Conservation (phyloP, 495 filamentous ascomycete genomes). For the Durotheca rogersii region DNA sequence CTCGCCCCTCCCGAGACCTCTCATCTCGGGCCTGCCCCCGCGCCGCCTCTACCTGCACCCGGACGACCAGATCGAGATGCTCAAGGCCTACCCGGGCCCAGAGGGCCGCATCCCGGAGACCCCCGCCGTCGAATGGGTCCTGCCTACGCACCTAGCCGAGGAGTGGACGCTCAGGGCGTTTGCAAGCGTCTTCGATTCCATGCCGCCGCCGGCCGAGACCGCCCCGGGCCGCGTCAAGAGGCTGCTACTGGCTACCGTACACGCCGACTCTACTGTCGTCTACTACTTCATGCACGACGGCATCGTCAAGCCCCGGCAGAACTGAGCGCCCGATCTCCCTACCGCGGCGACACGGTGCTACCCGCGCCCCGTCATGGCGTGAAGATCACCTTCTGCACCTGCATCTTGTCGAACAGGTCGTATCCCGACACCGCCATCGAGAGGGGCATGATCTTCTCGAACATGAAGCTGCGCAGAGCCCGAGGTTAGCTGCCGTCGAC, state of each 20-base stretch:
- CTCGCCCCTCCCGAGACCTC: constrained; percentile 53
- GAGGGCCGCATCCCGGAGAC: constrained; percentile 44
- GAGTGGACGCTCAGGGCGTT: constrained; percentile 77
- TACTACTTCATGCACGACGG: constrained; percentile 97
- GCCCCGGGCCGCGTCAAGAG: constrained; percentile 61
- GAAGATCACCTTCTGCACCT: constrained; percentile 84
- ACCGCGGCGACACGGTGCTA: too few relatives aligned
- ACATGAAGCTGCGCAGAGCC: constrained; percentile 88
- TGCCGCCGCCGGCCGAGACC: constrained; percentile 53
- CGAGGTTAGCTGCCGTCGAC: constrained; percentile 3
- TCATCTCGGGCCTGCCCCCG: constrained; percentile 88
- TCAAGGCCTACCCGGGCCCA: constrained; percentile 55
- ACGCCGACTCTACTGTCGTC: constrained; percentile 88
- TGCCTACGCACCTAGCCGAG: constrained; percentile 81
- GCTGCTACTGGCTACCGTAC: constrained; percentile 76
- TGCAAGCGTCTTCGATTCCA: constrained; percentile 76
- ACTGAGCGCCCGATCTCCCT: constrained; percentile 50
- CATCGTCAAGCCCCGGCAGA: constrained; percentile 92
- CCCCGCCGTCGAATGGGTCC: constrained; percentile 75
- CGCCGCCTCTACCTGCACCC: constrained; percentile 86
- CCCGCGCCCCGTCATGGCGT: constrained; percentile 41
- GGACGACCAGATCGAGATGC: constrained; percentile 80
- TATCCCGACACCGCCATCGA: constrained; percentile 83
- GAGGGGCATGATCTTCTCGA: constrained; percentile 89
- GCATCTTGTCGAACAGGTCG: constrained; percentile 88